Conservation (phyloP, 345 rosid species). For the Syzygium aromaticum region DNA sequence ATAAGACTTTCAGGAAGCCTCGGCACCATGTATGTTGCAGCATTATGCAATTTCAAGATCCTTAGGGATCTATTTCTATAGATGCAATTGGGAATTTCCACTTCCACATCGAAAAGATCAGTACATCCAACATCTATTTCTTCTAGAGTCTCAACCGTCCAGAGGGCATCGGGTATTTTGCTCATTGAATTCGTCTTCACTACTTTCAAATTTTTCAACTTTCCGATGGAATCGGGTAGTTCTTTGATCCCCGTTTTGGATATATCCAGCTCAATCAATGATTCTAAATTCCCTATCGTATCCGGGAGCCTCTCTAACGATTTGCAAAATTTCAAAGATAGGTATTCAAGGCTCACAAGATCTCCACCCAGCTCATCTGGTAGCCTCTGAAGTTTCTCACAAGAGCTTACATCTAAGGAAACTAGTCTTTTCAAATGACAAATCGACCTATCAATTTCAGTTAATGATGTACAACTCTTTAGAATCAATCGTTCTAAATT, state of each 20-base stretch:
- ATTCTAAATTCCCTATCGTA: neutral
- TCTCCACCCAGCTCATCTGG: neutral
- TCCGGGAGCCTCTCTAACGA: neutral
- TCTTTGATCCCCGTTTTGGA: too few relatives aligned
- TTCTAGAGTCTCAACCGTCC: neutral
- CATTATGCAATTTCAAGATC: fast-evolving
- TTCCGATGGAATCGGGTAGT: neutral
- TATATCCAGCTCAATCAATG: neutral
- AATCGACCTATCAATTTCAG: neutral
- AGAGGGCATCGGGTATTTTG: too few relatives aligned
- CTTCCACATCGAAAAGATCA: too few relatives aligned
- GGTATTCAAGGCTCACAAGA: neutral
- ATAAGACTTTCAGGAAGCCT: neutral
- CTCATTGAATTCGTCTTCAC: too few relatives aligned
- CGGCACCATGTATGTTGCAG: neutral
- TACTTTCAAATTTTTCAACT: too few relatives aligned
- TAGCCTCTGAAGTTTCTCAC: neutral
- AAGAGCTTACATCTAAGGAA: neutral
- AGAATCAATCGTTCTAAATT: neutral
- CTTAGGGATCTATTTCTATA: neutral
- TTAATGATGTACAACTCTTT: fast-evolving
- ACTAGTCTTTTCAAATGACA: neutral
- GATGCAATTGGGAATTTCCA: neutral
- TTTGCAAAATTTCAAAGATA: fast-evolving
- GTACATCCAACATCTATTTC: too few relatives aligned